Evolutionary conservation across 2,329 filamentous ascomycete genomes (phyloP), one percentile per base, ranked within the genome.

Genomic region (Lecanicillium sp.): DNA sequence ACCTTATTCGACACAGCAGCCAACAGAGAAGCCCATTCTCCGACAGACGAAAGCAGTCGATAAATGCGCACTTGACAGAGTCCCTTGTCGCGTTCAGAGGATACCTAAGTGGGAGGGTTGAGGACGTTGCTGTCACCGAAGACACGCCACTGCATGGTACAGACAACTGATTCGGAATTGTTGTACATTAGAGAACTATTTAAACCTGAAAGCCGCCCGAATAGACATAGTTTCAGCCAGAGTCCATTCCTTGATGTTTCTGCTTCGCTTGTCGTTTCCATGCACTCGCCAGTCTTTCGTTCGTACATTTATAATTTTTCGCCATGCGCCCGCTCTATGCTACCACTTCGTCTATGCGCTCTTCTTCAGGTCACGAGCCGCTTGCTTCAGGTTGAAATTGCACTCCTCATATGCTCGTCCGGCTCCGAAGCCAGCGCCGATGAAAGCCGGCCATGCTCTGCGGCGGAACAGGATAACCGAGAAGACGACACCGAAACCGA

Each of bases 401-500:
- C 92, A 95, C 73, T 98, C 92, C 67, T 98, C 92, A 73, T 94
- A 98, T 42, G 92, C 92, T 56, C 94, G 80, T 55, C 92, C 92
- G 48, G 89, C 89, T 60, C 94, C 92, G 62, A 98, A 96, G 42
- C 92, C 92, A 40, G 90, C 75, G 49, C 92, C 92, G 50, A 43
- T 78, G 60, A 87, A 92, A n/a, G 89, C 92, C 42, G 92, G 92
- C 87, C 90, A 98, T 50, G 92, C 86, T 70, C 92, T 83, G 65
- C 94, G 84, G 77, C 94, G 95, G 79, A 98, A 98, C 40, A 98
- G 70, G 43, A 98, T 83, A 45, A 98, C 89, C 45, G 92, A 96
- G 74, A 98, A 96, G 67, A 98, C 86, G 63, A 98, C 83, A 60
- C 92, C 92, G 68, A 98, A 98, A 52, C 85, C 87, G 60, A 96